These are phyloP conservation scores for Dactylorhiza incarnata DNA, from an alignment of 106 monocot species.

Conservation along the genomic window DNA sequence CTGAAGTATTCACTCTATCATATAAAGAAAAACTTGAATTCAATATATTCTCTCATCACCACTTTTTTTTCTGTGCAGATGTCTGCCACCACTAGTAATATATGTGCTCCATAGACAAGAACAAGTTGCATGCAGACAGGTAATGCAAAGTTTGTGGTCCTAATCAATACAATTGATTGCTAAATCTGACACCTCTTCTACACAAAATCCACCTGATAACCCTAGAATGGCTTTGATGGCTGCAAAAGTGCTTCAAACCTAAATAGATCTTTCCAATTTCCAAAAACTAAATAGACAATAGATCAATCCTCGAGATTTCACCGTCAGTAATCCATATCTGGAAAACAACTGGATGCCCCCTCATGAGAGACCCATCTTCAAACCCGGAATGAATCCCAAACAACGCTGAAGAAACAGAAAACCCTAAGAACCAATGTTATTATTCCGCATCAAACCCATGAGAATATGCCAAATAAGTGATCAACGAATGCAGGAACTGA, in stretches of 20 bases:
- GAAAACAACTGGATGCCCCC: background rate
- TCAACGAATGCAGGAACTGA: background rate
- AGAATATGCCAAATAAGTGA: background rate
- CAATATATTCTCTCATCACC: background rate
- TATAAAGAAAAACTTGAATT: constrained; percentile 1
- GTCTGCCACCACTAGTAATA: background rate
- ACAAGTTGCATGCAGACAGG: background rate
- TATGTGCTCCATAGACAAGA: background rate
- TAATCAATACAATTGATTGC: background rate
- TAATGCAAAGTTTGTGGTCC: background rate
- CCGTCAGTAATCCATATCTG: background rate
- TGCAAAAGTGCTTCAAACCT: background rate
- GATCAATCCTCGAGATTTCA: background rate
- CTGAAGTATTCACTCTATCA: background rate
- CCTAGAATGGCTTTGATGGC: background rate
- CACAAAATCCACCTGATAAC: background rate
- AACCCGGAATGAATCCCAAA: background rate
- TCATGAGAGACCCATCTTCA: background rate
- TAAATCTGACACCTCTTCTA: background rate
- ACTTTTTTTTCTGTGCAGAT: background rate
- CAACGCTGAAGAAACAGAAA: background rate
- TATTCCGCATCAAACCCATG: background rate
- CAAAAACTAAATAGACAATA: background rate
- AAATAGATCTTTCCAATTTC: background rate
- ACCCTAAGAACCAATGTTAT: constrained; percentile 1